A percentile compares a stretch with the other conserved stretches of the same genome.
phyloP scores from a whole-genome alignment of 345 rosid genomes.

The Pelargonium nanum region DNA sequence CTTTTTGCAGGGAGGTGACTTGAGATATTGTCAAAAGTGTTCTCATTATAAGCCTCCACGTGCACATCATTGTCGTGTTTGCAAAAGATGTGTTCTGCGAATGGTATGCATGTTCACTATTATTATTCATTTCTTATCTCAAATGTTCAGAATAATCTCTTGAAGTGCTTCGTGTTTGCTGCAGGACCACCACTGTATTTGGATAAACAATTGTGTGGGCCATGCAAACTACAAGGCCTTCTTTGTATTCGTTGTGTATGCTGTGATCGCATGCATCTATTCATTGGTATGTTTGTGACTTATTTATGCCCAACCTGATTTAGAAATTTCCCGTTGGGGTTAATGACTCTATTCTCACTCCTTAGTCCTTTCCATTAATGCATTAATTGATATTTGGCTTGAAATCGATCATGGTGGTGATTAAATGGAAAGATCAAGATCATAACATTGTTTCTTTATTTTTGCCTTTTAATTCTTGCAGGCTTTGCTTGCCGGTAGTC shows the following conservation, averaged over 20 bases:
- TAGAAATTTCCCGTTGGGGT: neutral
- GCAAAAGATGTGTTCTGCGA: conserved; percentile 81
- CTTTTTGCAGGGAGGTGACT: conserved; percentile 74
- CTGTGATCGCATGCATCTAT: conserved; percentile 61
- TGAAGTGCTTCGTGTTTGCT: conserved; percentile 37
- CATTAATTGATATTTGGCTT: neutral
- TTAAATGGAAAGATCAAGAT: neutral
- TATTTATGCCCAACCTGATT: neutral
- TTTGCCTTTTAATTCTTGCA: conserved; percentile 17
- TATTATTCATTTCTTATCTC: conserved; percentile 9
- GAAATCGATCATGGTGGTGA: neutral
- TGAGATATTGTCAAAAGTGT: conserved; percentile 90
- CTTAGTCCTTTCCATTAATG: neutral
- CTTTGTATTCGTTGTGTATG: conserved; percentile 69
- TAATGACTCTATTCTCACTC: neutral
- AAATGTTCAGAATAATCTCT: conserved; percentile 18
- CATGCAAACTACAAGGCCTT: conserved; percentile 87
- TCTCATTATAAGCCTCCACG: conserved; percentile 81
- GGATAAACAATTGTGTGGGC: conserved; percentile 95
- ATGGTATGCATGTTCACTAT: conserved; percentile 50
- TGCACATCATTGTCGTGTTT: conserved; percentile 91
- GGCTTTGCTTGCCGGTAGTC: conserved; percentile 84
- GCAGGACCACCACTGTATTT: conserved; percentile 93
- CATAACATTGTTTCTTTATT: neutral
- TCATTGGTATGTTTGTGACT: conserved; percentile 50